A percentile compares a stretch with the other conserved stretches of the same genome.
Evolutionary conservation across 2,329 filamentous ascomycete genomes (phyloP).

Genomic region (Diplodia scrobiculata): DNA sequence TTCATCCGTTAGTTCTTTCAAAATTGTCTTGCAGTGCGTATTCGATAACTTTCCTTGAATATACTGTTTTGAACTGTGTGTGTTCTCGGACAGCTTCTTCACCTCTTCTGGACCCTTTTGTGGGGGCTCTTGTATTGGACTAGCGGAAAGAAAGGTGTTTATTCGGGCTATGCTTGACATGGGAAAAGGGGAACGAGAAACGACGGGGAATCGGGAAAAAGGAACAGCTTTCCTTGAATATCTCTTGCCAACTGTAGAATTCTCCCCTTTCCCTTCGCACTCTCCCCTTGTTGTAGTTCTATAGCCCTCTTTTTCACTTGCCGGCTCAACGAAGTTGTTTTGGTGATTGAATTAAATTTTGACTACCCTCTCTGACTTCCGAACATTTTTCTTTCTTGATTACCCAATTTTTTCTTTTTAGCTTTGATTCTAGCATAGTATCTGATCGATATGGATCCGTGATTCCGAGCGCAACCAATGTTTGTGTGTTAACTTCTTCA

Average conservation of each 20-base stretch:
- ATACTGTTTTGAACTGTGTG: background rate
- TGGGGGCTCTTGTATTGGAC: background rate
- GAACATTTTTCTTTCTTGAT: background rate
- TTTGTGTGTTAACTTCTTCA: background rate
- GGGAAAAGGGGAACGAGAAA: background rate
- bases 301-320: background rate
- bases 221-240: background rate
- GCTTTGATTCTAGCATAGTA: background rate
- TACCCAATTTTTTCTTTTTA: background rate
- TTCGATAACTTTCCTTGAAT: conserved; percentile 23
- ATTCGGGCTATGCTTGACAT: background rate
- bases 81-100: conserved; percentile 11
- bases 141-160: background rate
- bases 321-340: background rate
- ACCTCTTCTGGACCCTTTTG: background rate
- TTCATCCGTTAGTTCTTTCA: background rate
- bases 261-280: background rate
- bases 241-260: background rate
- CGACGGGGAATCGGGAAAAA: background rate
- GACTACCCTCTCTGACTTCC: background rate
- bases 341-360: background rate
- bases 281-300: background rate
- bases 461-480: background rate
- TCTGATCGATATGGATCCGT: background rate
- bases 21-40: conserved; percentile 5